Evolutionary conservation across 2,329 filamentous ascomycete species (phyloP), one percentile per base, ranked within the genome.

Genomic region (Arthroderma uncinatum): DNA sequence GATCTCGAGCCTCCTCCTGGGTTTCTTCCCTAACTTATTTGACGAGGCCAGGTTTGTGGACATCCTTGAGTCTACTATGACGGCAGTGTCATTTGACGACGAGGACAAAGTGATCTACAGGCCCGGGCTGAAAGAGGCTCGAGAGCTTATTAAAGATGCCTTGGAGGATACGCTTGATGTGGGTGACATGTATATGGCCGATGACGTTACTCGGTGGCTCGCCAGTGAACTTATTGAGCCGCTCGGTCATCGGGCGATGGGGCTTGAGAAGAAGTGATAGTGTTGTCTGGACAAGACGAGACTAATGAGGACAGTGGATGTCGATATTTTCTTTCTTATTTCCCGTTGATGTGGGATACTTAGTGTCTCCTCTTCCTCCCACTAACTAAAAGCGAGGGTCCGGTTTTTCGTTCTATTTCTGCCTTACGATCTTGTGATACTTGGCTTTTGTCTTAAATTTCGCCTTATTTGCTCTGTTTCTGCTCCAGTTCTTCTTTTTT

Each of bases 171-270:
- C 70, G 53, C 58, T 73, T 34, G 63, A 64, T 23, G 63, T 61
- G 28, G 67, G 66, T 8, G 59, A 62, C 9, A 65, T 70, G 42
- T 61, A 65, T 2, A 63, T 74, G 16, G 66, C 65, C 25, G 63
- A 68, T 12, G 69, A 73, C 57, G 69, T 74, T 54, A 62, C 73
- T 36, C 67, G 68, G 56, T 74, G 73, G 59, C 71, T 74, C 52
- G 70, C 72, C 10, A 69, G 70, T 12, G 70, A 61, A 34, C 50
- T 62, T 21, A 55, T 62, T 37, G 59, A 61, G 44, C 59, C 61
- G 1, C 52, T 62, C 28, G 58, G 57, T 30, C 59, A 57, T 5
- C 48, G 40, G 12, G 58, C 58, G 7, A n/a, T 23, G 12, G 19
- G 33, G 6, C 48, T 47, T 25, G 42, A 47, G 6, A 47, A 12